Percentiles rank a stretch among this genome's conserved stretches.
Evolutionary conservation across 1,284 basidiomycete genomes (phyloP).

Genomic region (Chalciporus piperatoides): DNA sequence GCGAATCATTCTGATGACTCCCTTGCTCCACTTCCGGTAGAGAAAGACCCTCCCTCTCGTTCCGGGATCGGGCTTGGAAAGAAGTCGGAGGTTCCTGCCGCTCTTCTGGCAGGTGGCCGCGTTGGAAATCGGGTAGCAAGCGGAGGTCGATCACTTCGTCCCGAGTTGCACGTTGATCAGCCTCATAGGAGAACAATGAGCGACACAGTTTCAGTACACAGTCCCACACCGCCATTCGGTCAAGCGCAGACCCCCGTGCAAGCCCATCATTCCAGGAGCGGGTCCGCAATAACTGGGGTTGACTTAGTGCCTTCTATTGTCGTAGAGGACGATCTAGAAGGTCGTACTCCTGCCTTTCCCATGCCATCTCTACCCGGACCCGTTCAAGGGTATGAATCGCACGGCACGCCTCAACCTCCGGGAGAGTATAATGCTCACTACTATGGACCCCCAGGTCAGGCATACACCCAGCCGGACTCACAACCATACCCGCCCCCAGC

Average conservation of each 20-base stretch:
- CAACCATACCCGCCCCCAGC: constrained; percentile 13
- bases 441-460: constrained; percentile 7
- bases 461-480: constrained; percentile 12
- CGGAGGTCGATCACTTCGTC: constrained; percentile 5
- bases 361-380: background rate
- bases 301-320: constrained; percentile 19
- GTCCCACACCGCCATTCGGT: constrained; percentile 6
- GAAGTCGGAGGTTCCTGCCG: constrained; percentile 34
- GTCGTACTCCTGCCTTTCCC: constrained; percentile 6
- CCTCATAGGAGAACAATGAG: constrained; percentile 15
- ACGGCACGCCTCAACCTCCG: background rate
- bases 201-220: constrained; percentile 12
- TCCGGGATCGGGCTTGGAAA: constrained; percentile 13
- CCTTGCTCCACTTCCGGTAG: constrained; percentile 40
- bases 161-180: constrained; percentile 8
- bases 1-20: constrained; percentile 18
- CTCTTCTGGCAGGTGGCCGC: constrained; percentile 39
- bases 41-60: constrained; percentile 6
- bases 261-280: constrained; percentile 4
- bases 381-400: constrained; percentile 4
- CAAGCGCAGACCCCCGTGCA: constrained; percentile 11
- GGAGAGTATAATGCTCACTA: constrained; percentile 6
- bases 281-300: background rate
- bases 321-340: constrained; percentile 12
- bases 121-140: constrained; percentile 17